These are phyloP conservation scores for Trametes polyzona DNA, from an alignment of 1,284 basidiomycete species.

Conservation along the genomic window DNA sequence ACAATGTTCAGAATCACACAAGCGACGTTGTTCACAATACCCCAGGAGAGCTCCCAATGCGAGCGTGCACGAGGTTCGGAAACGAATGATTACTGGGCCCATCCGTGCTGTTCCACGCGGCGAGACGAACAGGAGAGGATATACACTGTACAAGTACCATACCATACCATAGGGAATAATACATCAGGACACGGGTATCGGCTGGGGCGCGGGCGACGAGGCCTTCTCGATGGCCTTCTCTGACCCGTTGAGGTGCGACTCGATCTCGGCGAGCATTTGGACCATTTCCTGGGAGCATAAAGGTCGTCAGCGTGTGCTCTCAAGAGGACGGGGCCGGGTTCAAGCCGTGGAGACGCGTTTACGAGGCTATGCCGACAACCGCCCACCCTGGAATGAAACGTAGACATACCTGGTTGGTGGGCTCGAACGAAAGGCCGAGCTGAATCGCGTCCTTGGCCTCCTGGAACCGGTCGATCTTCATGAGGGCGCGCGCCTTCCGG, in stretches of 20 bases:
- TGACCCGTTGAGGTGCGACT: slow-evolving; percentile 18
- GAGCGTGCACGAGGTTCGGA: too few species aligned
- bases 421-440: slow-evolving; percentile 90
- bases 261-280: slow-evolving; percentile 30
- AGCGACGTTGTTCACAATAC: too few species aligned
- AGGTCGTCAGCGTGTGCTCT: neutral
- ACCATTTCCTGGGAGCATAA: slow-evolving; percentile 33
- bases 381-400: neutral
- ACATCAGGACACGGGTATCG: slow-evolving; percentile 30
- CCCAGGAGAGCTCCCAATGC: too few species aligned
- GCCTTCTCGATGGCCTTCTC: slow-evolving; percentile 15
- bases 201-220: slow-evolving; percentile 18
- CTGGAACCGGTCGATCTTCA: slow-evolving; percentile 69
- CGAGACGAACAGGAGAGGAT: neutral
- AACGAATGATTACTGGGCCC: neutral
- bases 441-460: slow-evolving; percentile 86
- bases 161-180: slow-evolving; percentile 19
- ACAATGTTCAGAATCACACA: too few species aligned
- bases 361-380: too few species aligned
- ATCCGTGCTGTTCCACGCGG: neutral
- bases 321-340: too few species aligned
- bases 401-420: slow-evolving; percentile 70
- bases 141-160: slow-evolving; percentile 26
- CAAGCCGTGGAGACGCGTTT: too few species aligned
- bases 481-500: slow-evolving; percentile 86